Evolutionary conservation across 306 rosid species (phyloP).

Genomic region (Inga oerstediana): DNA sequence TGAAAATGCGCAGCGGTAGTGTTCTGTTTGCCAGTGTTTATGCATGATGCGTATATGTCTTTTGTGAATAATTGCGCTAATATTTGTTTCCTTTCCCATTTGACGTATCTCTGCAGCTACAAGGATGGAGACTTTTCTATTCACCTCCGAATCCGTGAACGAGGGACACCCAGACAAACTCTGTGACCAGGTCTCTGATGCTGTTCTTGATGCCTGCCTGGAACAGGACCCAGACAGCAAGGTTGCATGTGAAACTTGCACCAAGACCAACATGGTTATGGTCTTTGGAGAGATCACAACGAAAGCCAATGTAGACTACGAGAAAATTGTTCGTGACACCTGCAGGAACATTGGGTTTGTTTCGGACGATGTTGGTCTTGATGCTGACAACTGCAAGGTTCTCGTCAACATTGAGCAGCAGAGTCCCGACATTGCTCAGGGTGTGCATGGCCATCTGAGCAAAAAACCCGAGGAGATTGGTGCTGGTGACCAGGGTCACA

Average conservation of each 20-base stretch:
- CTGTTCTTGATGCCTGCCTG: conserved; percentile 48
- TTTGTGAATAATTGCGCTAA: conserved; percentile 1
- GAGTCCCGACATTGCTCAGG: conserved; percentile 53
- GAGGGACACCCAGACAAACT: conserved; percentile 61
- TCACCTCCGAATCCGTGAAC: conserved; percentile 55
- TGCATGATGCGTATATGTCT: not conserved
- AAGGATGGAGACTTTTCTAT: conserved; percentile 47
- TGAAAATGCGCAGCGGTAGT: not conserved
- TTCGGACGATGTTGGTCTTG: conserved; percentile 53
- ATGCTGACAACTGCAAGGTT: conserved; percentile 51
- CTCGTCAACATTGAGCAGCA: conserved; percentile 53
- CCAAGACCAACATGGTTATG: conserved; percentile 57
- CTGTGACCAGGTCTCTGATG: conserved; percentile 56
- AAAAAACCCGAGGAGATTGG: conserved; percentile 50
- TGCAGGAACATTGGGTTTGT: conserved; percentile 52
- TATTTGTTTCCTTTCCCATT: not conserved
- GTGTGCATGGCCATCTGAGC: conserved; percentile 48
- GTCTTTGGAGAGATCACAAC: conserved; percentile 55
- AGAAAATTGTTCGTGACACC: conserved; percentile 48
- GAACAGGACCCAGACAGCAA: conserved; percentile 53
- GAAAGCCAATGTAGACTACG: conserved; percentile 48
- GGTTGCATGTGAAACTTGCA: conserved; percentile 53
- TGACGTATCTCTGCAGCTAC: conserved; percentile 14
- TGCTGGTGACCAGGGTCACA: conserved; percentile 54
- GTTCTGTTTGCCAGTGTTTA: not conserved